Conservation (phyloP, 108 stramenopile genomes). For the Pelagomonas calceolata region DNA sequence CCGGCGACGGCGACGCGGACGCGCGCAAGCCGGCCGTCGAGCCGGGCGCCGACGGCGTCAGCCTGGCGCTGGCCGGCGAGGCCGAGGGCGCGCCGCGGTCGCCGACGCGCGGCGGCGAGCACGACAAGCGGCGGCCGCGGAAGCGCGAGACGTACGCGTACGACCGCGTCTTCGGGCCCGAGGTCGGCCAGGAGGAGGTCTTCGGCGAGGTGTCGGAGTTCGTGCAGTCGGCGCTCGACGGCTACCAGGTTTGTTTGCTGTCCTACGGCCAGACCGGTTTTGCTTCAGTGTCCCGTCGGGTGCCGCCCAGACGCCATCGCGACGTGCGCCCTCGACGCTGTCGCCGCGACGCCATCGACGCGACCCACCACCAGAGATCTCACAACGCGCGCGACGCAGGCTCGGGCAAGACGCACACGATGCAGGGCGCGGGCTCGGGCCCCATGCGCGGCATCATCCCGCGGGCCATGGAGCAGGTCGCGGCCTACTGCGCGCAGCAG, state of each 20-base stretch:
- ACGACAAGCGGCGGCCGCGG: conserved; percentile 12
- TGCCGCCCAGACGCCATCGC: too few species aligned
- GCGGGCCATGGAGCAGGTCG: conserved; percentile 78
- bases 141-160: conserved; percentile 55
- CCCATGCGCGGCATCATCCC: conserved; percentile 88
- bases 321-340: too few species aligned
- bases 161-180: conserved; percentile 85
- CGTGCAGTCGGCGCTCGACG: conserved; percentile 90
- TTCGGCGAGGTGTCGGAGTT: conserved; percentile 90
- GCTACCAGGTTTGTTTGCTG: conserved; percentile 90
- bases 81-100: neutral
- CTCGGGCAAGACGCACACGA: conserved; percentile 83
- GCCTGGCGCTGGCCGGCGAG: conserved; percentile 15
- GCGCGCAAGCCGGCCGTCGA: conserved; percentile 34
- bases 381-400: too few species aligned
- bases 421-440: conserved; percentile 77
- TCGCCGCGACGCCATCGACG: too few species aligned
- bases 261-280: conserved; percentile 82
- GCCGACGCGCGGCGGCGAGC: conserved; percentile 20
- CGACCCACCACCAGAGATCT: too few species aligned
- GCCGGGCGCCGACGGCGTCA: conserved; percentile 44
- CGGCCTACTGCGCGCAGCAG: neutral
- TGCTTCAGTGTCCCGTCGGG: neutral
- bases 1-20: conserved; percentile 48
- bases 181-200: conserved; percentile 72